Conservation (phyloP, 2,329 filamentous ascomycete genomes). For the Sclerotinia nivalis region DNA sequence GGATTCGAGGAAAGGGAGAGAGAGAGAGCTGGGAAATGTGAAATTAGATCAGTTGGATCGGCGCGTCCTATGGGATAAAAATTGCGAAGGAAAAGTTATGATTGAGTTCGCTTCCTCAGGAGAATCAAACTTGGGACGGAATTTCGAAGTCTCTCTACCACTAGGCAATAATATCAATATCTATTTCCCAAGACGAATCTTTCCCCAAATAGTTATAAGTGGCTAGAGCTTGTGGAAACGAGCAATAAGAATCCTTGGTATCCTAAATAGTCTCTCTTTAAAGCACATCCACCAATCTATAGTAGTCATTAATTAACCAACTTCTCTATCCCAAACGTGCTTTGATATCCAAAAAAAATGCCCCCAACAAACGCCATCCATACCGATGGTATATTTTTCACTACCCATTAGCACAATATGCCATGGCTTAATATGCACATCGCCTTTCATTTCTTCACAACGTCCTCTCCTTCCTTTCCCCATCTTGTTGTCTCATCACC, state of each 20-base stretch:
- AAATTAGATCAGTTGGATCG: background rate
- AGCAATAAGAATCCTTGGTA: background rate
- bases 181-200: background rate
- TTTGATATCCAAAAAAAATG: background rate
- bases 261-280: background rate
- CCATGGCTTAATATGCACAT: background rate
- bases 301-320: background rate
- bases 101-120: background rate
- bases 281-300: background rate
- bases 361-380: background rate
- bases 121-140: background rate
- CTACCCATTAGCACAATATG: background rate
- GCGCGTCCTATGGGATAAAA: background rate
- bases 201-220: background rate
- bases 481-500: conserved; percentile 84
- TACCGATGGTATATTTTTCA: background rate
- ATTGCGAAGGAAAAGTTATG: background rate
- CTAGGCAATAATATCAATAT: background rate
- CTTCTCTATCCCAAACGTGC: background rate
- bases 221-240: background rate
- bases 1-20: background rate
- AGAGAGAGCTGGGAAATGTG: background rate
- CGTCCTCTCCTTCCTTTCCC: conserved; percentile 55
- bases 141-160: background rate
- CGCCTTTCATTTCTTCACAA: conserved; percentile 13